Percentiles rank a stretch among this genome's conserved stretches.
Conservation (phyloP, 2,329 filamentous ascomycete genomes). For the Colletotrichum eleusines region DNA sequence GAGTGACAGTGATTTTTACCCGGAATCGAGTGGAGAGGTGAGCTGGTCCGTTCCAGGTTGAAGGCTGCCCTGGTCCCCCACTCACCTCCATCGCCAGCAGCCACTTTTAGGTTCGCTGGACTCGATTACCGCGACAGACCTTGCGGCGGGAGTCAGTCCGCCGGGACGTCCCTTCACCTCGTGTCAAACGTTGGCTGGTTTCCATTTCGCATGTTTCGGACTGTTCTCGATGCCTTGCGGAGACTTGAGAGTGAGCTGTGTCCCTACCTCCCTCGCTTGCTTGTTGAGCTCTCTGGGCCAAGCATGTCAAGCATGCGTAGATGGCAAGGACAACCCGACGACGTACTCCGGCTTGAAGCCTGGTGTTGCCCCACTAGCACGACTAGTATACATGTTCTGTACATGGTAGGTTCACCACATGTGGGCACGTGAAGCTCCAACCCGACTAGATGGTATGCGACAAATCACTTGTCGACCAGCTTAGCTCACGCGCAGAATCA, state of each 20-base stretch:
- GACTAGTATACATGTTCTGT: no score
- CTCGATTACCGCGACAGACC: conserved; percentile 5
- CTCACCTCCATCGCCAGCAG: neutral
- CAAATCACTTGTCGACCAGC: neutral
- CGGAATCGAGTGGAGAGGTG: conserved; percentile 27
- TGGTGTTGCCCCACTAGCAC: neutral
- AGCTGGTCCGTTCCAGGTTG: conserved; percentile 31
- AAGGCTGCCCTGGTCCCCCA: neutral
- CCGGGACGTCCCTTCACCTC: conserved; percentile 18
- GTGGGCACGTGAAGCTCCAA: conserved; percentile 1
- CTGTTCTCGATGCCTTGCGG: neutral
- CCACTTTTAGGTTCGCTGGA: conserved; percentile 14
- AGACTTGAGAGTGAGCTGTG: neutral
- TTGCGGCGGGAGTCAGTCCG: conserved; percentile 15
- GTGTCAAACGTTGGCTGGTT: neutral
- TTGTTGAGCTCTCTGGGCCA: neutral
- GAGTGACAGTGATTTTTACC: conserved; percentile 21
- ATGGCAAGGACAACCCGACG: neutral
- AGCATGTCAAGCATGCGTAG: neutral
- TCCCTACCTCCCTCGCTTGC: conserved; percentile 1
- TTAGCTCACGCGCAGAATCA: neutral
- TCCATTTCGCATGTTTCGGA: neutral
- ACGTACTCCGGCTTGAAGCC: neutral
- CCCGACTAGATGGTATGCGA: neutral
- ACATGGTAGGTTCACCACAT: neutral